Evolutionary conservation across 345 rosid genomes (phyloP).

Genomic region (Lepidium africanum): DNA sequence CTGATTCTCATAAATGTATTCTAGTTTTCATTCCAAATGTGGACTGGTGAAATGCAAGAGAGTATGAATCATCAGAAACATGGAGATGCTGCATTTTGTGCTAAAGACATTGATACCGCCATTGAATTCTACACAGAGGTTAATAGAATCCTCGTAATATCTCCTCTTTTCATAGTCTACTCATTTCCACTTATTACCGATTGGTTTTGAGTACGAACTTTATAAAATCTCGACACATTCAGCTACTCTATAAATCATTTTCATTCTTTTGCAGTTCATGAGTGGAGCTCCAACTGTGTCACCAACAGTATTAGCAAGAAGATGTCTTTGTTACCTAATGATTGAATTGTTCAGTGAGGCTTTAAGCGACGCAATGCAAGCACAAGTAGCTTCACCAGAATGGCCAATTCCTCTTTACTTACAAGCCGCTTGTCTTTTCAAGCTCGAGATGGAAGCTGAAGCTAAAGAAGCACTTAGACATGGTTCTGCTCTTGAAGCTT

Average conservation of each 20-base stretch:
- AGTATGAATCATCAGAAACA: slow-evolving; percentile 67
- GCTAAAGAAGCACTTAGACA: slow-evolving; percentile 76
- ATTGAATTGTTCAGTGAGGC: slow-evolving; percentile 68
- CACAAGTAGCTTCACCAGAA: slow-evolving; percentile 75
- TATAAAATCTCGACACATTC: too few species aligned
- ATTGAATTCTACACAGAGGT: slow-evolving; percentile 72
- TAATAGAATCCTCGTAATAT: not conserved
- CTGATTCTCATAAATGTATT: not conserved
- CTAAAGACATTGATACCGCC: slow-evolving; percentile 69
- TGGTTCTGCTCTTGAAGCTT: slow-evolving; percentile 57
- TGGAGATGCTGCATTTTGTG: slow-evolving; percentile 77
- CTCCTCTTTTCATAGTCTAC: not conserved
- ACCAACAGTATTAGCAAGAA: slow-evolving; percentile 81
- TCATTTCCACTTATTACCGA: not conserved
- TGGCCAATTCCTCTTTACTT: slow-evolving; percentile 85
- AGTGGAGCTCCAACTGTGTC: slow-evolving; percentile 78
- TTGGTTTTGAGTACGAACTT: not conserved
- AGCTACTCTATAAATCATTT: too few species aligned
- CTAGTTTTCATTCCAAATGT: slow-evolving; percentile 85
- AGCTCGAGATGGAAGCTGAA: slow-evolving; percentile 76
- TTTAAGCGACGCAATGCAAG: slow-evolving; percentile 86
- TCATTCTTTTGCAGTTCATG: slow-evolving; percentile 45
- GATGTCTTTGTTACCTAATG: slow-evolving; percentile 75
- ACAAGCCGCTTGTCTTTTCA: slow-evolving; percentile 76
- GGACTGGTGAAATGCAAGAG: slow-evolving; percentile 85